Percentiles rank a stretch among this genome's conserved stretches.
phyloP scores from a whole-genome alignment of 768 basidiomycete genomes.

The Mycena indigotica region DNA sequence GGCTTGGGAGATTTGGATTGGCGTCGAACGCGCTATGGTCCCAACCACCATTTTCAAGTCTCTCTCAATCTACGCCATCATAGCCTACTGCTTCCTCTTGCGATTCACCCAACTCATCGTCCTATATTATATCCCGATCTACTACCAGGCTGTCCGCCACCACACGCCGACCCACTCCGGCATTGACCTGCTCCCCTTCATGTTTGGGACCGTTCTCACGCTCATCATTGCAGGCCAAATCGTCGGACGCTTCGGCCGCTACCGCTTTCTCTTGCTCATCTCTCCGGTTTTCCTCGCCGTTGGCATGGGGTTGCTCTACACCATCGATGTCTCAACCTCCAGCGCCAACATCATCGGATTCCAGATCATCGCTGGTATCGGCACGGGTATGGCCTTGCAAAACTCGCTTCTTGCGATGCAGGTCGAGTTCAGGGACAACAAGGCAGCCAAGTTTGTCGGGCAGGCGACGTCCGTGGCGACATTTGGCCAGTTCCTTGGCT shows the following conservation, averaged over 20 bases:
- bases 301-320: slow-evolving; percentile 4
- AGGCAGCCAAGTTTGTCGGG: not conserved
- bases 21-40: slow-evolving; percentile 9
- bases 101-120: slow-evolving; percentile 9
- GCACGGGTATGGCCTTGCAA: slow-evolving; percentile 1
- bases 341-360: not conserved
- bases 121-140: not conserved
- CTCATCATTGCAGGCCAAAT: slow-evolving; percentile 3
- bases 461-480: slow-evolving; percentile 18
- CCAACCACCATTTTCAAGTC: slow-evolving; percentile 8
- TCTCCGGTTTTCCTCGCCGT: slow-evolving; percentile 3
- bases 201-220: not conserved
- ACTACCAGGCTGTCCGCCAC: slow-evolving; percentile 5
- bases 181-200: slow-evolving; percentile 7
- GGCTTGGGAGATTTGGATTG: slow-evolving; percentile 5
- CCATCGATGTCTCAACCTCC: not conserved
- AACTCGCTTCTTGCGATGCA: slow-evolving; percentile 11
- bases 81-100: slow-evolving; percentile 4
- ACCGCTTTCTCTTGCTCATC: slow-evolving; percentile 21
- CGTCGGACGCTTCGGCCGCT: not conserved
- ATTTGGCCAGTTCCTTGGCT: slow-evolving; percentile 19
- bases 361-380: slow-evolving; percentile 12
- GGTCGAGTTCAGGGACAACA: slow-evolving; percentile 9
- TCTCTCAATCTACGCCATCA: slow-evolving; percentile 6
- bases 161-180: slow-evolving; percentile 3